Evolutionary conservation across 306 rosid genomes (phyloP).

Genomic region (Lablab purpureus): DNA sequence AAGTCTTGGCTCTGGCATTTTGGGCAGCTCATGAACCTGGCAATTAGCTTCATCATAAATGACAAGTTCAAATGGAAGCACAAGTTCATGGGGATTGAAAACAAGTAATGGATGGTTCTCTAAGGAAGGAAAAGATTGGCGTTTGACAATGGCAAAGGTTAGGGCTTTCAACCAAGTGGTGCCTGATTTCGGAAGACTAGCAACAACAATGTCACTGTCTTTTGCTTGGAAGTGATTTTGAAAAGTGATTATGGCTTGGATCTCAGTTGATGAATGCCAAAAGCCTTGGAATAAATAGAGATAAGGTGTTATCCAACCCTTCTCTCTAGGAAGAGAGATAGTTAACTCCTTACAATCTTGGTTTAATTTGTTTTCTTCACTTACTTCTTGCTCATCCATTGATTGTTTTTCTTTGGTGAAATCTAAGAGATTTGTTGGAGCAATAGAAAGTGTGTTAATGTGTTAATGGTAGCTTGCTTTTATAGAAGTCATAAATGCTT

Average conservation of each 20-base stretch:
- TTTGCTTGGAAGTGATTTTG: neutral
- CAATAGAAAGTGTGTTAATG: too few relatives aligned
- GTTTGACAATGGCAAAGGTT: neutral
- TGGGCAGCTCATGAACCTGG: neutral
- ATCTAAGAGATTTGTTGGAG: neutral
- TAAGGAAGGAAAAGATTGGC: neutral
- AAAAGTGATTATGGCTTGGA: neutral
- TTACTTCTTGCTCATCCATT: neutral
- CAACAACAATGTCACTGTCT: neutral
- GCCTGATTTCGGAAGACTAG: neutral
- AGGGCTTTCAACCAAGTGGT: constrained; percentile 2
- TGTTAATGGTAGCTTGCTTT: neutral
- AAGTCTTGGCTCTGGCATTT: neutral
- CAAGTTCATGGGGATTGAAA: neutral
- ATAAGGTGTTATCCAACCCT: neutral
- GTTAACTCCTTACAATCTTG: neutral
- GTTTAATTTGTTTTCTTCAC: neutral
- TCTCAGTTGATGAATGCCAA: neutral
- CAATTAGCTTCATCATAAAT: neutral
- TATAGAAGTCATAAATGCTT: neutral
- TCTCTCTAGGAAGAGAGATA: neutral
- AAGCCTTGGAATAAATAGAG: neutral
- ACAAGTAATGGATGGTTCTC: neutral
- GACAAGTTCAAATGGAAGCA: neutral
- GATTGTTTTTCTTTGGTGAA: neutral